Evolutionary conservation across 2,329 filamentous ascomycete species (phyloP).

Genomic region (Sclerotinia nivalis): DNA sequence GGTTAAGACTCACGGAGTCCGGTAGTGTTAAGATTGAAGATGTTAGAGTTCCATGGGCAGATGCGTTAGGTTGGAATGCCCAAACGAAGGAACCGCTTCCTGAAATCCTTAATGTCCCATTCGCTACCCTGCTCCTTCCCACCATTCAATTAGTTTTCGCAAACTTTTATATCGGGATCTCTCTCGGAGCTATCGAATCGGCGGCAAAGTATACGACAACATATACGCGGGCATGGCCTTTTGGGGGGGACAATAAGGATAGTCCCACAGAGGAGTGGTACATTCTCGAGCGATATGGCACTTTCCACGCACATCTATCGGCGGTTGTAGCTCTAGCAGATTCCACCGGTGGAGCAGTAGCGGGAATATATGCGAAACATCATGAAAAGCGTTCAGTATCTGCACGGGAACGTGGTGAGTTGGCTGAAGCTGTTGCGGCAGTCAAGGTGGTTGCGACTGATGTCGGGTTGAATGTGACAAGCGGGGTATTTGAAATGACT

Average conservation of each 20-base stretch:
- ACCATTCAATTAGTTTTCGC: conserved; percentile 66
- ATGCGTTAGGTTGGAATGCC: conserved; percentile 62
- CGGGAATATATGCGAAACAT: conserved; percentile 50
- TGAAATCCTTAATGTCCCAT: conserved; percentile 53
- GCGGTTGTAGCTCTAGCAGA: conserved; percentile 61
- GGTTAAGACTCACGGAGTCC: conserved; percentile 63
- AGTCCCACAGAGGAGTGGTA: conserved; percentile 64
- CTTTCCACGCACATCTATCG: conserved; percentile 61
- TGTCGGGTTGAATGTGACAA: conserved; percentile 56
- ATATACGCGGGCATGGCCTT: conserved; percentile 63
- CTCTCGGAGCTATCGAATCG: conserved; percentile 56
- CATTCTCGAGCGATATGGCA: conserved; percentile 64
- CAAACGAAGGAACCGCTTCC: conserved; percentile 52
- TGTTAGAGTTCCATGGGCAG: conserved; percentile 57
- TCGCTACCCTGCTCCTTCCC: conserved; percentile 58
- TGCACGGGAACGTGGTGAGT: conserved; percentile 55
- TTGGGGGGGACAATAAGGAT: conserved; percentile 60
- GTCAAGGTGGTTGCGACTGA: conserved; percentile 65
- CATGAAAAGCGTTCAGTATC: conserved; percentile 49
- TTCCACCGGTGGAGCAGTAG: conserved; percentile 52
- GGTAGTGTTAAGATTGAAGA: conserved; percentile 62
- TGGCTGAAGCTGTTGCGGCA: conserved; percentile 63
- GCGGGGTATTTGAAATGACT: conserved; percentile 64
- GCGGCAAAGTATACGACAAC: conserved; percentile 58
- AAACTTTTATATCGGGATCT: conserved; percentile 67